Evolutionary conservation across 2,329 filamentous ascomycete species (phyloP).

Genomic region (Colletotrichum tofieldiae): DNA sequence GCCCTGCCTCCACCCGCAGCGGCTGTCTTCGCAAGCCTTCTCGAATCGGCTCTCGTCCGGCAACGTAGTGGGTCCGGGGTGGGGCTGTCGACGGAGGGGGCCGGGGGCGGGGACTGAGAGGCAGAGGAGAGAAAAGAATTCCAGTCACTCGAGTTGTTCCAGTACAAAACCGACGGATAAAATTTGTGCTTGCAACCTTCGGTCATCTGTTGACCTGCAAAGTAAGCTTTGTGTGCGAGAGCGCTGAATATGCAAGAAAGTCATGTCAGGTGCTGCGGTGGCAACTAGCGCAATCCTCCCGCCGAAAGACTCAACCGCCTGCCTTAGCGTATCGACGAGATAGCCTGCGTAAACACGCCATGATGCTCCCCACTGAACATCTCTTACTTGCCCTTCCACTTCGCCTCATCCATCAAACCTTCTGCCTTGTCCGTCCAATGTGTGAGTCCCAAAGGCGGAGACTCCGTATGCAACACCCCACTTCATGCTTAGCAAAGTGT

Average conservation of each 20-base stretch:
- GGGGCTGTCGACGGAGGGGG: background rate
- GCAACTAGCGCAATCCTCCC: background rate
- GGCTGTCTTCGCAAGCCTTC: background rate
- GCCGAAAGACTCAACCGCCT: background rate
- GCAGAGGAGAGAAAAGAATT: background rate
- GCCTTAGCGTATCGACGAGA: too few relatives aligned
- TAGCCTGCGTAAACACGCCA: too few relatives aligned
- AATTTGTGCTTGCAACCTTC: too few relatives aligned
- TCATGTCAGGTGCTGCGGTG: too few relatives aligned
- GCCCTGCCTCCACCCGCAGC: background rate
- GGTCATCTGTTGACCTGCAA: too few relatives aligned
- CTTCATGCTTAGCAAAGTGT: background rate
- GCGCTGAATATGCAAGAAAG: too few relatives aligned
- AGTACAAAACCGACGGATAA: background rate
- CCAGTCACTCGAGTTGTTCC: background rate
- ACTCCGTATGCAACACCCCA: background rate
- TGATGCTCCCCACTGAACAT: too few relatives aligned
- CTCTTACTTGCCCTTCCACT: background rate
- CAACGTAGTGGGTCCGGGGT: background rate
- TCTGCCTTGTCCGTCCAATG: background rate
- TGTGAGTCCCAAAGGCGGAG: background rate
- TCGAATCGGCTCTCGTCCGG: constrained; percentile 22
- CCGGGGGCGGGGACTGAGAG: background rate
- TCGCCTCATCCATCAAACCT: background rate
- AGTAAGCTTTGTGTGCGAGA: too few relatives aligned